Conservation (phyloP, 1,139 yeast species). For the Protomyces gravidus region DNA sequence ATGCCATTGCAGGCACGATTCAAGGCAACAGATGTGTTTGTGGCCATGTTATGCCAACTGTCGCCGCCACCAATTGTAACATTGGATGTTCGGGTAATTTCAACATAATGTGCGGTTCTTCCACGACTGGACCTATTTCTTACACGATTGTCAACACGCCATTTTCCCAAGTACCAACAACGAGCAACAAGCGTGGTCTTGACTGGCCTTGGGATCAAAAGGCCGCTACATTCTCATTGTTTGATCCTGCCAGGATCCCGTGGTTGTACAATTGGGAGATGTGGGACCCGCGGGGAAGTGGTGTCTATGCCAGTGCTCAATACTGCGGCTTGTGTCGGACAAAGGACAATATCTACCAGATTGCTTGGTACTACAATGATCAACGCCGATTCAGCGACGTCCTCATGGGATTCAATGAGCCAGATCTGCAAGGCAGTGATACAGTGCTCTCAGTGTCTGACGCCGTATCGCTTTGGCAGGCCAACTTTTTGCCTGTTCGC, state of each 20-base stretch:
- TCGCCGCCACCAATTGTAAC: constrained; percentile 1
- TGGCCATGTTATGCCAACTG: constrained; percentile 5
- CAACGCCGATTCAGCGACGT: background rate
- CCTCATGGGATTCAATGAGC: constrained; percentile 30
- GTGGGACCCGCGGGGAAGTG: constrained; percentile 14
- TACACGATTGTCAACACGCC: constrained; percentile 1
- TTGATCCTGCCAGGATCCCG: constrained; percentile 16
- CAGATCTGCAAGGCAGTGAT: constrained; percentile 23
- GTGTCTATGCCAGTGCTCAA: constrained; percentile 10
- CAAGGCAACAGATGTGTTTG: constrained; percentile 12
- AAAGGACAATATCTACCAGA: constrained; percentile 6
- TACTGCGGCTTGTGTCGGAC: constrained; percentile 13
- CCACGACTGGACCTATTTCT: background rate
- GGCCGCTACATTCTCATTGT: constrained; percentile 4
- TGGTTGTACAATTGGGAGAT: constrained; percentile 29
- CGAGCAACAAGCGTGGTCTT: constrained; percentile 19
- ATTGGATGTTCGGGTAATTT: constrained; percentile 16
- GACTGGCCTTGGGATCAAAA: constrained; percentile 25
- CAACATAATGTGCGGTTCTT: constrained; percentile 8
- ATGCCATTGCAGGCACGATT: constrained; percentile 1
- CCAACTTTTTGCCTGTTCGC: constrained; percentile 24
- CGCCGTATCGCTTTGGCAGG: constrained; percentile 21
- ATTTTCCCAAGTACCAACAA: background rate
- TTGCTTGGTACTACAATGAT: constrained; percentile 15
- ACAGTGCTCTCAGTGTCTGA: constrained; percentile 15